Base-by-base conservation (phyloP, 2,329 filamentous ascomycete genomes). In the Trichophyton rubrum region DNA sequence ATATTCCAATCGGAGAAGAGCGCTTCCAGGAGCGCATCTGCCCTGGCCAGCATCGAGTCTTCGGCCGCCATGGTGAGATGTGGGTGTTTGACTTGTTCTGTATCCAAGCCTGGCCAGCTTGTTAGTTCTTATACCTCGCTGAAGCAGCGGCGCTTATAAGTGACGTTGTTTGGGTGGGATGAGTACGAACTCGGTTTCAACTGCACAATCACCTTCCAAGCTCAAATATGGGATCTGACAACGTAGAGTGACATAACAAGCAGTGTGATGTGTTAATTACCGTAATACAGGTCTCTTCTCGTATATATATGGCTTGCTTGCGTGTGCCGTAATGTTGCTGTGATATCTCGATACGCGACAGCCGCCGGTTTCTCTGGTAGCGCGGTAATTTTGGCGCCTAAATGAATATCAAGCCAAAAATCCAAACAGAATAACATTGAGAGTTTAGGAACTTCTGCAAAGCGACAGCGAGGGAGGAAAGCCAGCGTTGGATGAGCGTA, bases 1-100 rank as follows among this genome's bases (percentile, higher is more conserved):
- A 82, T 75, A 72, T 93, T 90, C 90, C 91, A 96, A 74, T 89
- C 86, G 41, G 84, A 81, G 60, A 95, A 77, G 59, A 92, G 74
- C 63, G 81, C 79, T 58, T 83, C 81, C 68, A 57, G 55, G 35
- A 57, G 17, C 55, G 22, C 22, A 20, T 57, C 55, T 7, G 40
- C 35, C 33, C 35, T 40, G 2, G 85, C 79, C 70, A 90, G 73
- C 55, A 85, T 61, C 63, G 78, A 78, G 67, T 84, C 79, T 71
- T 71, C 68, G 58, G 70, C 69, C 62, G 73, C 70, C 71, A 76
- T 76, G 62, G 58, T 69, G 62, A n/a, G 56, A 27, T 22, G 3
- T 15, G 9, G 9, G 27, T 55, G n/a, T 55, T 7, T 8, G 27
- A 33, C 51, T 38, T 55, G 15, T 15, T 33, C 51, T 33, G 20